Percentiles rank a stretch among this genome's conserved stretches.
Conservation (phyloP, 2,329 filamentous ascomycete species). For the Didymella keratinophila region DNA sequence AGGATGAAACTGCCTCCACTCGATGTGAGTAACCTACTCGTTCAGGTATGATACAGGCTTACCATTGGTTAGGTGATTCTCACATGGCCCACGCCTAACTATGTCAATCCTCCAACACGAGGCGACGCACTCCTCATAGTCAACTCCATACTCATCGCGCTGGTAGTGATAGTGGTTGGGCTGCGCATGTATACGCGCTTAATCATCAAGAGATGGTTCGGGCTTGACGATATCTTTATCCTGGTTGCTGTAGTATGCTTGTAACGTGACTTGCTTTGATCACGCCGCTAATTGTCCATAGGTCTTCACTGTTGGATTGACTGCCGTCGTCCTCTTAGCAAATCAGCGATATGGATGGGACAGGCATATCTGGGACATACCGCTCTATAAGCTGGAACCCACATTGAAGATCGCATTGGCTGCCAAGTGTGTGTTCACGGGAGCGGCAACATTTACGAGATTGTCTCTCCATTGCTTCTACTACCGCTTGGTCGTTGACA, state of each 20-base stretch:
- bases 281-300: conserved; percentile 23
- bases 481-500: conserved; percentile 55
- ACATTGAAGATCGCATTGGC: conserved; percentile 51
- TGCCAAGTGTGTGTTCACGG: conserved; percentile 54
- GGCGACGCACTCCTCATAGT: conserved; percentile 52
- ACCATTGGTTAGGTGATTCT: conserved; percentile 29
- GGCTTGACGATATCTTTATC: conserved; percentile 54
- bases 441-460: conserved; percentile 54
- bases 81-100: conserved; percentile 53
- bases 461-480: conserved; percentile 57
- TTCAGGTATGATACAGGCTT: background rate
- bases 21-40: conserved; percentile 29
- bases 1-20: conserved; percentile 42
- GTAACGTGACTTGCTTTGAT: background rate
- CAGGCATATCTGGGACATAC: conserved; percentile 55
- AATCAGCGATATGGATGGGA: conserved; percentile 54
- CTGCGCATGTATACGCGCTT: conserved; percentile 53
- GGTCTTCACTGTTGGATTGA: conserved; percentile 51
- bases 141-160: conserved; percentile 50
- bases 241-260: conserved; percentile 49
- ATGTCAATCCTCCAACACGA: conserved; percentile 49
- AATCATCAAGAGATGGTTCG: conserved; percentile 53
- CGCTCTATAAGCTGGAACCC: conserved; percentile 31
- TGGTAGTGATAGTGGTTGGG: conserved; percentile 48
- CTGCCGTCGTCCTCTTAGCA: conserved; percentile 52